Evolutionary conservation across 2,329 filamentous ascomycete genomes (phyloP).

Genomic region (Fusarium sp.): DNA sequence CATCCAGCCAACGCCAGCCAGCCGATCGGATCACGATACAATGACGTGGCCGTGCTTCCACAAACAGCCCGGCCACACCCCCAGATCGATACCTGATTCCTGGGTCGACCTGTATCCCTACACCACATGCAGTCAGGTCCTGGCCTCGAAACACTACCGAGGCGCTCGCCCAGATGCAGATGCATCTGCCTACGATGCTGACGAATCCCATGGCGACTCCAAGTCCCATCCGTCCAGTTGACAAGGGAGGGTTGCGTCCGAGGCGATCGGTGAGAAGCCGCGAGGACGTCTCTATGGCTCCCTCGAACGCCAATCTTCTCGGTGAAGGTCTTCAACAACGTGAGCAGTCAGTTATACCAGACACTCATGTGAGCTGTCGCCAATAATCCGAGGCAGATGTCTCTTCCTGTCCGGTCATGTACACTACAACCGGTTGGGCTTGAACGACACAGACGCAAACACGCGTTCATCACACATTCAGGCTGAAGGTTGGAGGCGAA

Average conservation of each 20-base stretch:
- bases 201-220: constrained; percentile 25
- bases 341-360: constrained; percentile 33
- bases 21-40: constrained; percentile 42
- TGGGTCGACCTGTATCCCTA: constrained; percentile 20
- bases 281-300: constrained; percentile 24
- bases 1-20: constrained; percentile 34
- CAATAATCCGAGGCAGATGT: constrained; percentile 23
- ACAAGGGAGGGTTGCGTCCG: constrained; percentile 36
- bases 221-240: constrained; percentile 26
- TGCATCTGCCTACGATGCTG: constrained; percentile 27
- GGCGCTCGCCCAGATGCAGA: constrained; percentile 26
- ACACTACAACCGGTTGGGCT: neutral
- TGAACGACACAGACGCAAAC: constrained; percentile 3
- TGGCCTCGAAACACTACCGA: constrained; percentile 32
- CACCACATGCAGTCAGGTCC: constrained; percentile 27
- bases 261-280: constrained; percentile 41
- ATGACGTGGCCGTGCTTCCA: constrained; percentile 41
- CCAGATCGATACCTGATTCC: constrained; percentile 39
- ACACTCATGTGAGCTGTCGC: constrained; percentile 28
- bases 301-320: constrained; percentile 27
- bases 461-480: constrained; percentile 19
- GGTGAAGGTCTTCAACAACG: constrained; percentile 30
- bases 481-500: constrained; percentile 30
- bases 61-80: constrained; percentile 16
- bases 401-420: neutral